These are phyloP conservation scores for Macrolepiota albuminosa DNA, from an alignment of 768 basidiomycete genomes.

Conservation along the genomic window DNA sequence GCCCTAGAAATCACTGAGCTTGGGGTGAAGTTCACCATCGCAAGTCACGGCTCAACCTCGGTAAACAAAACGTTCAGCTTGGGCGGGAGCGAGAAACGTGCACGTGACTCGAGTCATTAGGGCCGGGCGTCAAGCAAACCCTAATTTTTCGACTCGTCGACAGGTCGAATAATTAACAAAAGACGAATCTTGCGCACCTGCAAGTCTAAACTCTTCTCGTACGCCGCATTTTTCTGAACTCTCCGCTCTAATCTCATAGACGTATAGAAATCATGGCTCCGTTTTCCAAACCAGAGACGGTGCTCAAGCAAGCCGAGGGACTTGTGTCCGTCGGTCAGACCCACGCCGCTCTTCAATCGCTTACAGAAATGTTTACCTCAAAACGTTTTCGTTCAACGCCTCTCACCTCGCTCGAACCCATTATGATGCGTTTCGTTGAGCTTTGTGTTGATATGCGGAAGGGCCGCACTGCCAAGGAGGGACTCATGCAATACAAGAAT, in stretches of 20 bases:
- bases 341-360: conserved; percentile 83
- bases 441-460: conserved; percentile 95
- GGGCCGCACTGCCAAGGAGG: conserved; percentile 90
- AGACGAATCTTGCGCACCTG: conserved; percentile 5
- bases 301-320: conserved; percentile 90
- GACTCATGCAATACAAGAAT: conserved; percentile 96
- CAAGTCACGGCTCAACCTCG: no score
- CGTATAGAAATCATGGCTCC: conserved; percentile 61
- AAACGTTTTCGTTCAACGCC: conserved; percentile 95
- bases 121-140: conserved; percentile 13
- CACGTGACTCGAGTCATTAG: conserved; percentile 12
- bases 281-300: conserved; percentile 86
- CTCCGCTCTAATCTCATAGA: not conserved
- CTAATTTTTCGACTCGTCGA: conserved; percentile 15
- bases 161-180: conserved; percentile 3
- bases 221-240: not conserved
- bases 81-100: not conserved
- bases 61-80: no score
- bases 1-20: no score
- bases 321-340: conserved; percentile 90
- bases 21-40: no score
- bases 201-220: conserved; percentile 7
- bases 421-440: conserved; percentile 93
- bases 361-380: conserved; percentile 88
- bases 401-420: conserved; percentile 85